phyloP scores from a whole-genome alignment of 306 rosid species.

The Pterocarpus santalinus region DNA sequence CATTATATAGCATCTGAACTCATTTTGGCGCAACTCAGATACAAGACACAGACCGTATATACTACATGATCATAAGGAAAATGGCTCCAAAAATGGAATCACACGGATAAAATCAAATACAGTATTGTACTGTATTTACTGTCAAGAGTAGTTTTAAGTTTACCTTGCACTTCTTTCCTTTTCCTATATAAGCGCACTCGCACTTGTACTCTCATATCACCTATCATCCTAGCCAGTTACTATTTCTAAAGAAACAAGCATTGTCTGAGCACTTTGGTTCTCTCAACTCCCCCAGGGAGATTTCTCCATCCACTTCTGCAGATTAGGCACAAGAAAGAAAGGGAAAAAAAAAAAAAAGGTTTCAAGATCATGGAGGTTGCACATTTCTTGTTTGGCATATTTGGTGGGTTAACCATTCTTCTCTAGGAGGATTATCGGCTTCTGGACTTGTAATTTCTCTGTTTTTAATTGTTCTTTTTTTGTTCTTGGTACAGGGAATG shows the following conservation, averaged over 20 bases:
- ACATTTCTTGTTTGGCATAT: conserved; percentile 79
- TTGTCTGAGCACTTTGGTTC: conserved; percentile 15
- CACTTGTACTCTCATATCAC: not conserved
- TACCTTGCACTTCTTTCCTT: conserved; percentile 8
- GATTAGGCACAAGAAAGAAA: conserved; percentile 16
- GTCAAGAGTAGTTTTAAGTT: not conserved
- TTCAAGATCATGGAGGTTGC: conserved; percentile 62
- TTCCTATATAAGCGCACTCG: conserved; percentile 51
- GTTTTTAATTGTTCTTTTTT: conserved; percentile 28
- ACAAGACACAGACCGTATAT: not conserved
- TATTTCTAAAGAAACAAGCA: conserved; percentile 41
- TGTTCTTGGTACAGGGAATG: conserved; percentile 69
- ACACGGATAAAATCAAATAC: conserved; percentile 30
- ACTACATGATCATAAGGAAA: not conserved
- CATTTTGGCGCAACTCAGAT: conserved; percentile 17
- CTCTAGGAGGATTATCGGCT: not conserved
- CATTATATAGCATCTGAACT: conserved; percentile 40
- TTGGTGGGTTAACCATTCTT: conserved; percentile 62
- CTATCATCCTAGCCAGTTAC: conserved; percentile 20
- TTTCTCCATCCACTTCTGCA: conserved; percentile 9
- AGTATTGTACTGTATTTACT: conserved; percentile 14
- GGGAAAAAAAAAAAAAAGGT: not conserved
- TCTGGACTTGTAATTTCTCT: not conserved
- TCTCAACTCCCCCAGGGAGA: conserved; percentile 11
- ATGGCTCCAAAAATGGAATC: conserved; percentile 8